Evolutionary conservation across 768 basidiomycete genomes (phyloP).

Genomic region (Mycena rebaudengoi): DNA sequence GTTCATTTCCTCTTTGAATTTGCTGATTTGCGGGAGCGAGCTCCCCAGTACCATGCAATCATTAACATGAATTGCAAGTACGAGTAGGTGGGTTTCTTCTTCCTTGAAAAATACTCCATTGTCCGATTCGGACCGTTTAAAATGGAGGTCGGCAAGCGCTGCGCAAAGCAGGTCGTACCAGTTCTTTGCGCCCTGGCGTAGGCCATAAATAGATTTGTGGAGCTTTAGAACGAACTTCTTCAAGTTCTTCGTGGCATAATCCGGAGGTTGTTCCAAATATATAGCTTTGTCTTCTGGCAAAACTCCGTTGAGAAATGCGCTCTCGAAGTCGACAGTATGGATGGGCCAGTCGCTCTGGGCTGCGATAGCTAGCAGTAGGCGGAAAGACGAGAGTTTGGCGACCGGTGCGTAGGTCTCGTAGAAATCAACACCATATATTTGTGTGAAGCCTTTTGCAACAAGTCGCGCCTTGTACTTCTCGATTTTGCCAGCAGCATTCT

Average conservation of each 20-base stretch:
- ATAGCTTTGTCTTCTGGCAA: neutral
- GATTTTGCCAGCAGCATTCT: conserved; percentile 23
- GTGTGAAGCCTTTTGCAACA: conserved; percentile 50
- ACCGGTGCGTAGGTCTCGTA: conserved; percentile 22
- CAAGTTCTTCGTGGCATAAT: neutral
- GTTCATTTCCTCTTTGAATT: neutral
- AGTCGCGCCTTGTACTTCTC: conserved; percentile 47
- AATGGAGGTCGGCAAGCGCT: neutral
- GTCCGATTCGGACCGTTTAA: neutral
- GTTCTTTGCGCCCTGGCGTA: conserved; percentile 4
- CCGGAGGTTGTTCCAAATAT: neutral
- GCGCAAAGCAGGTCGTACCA: neutral
- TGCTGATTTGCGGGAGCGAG: neutral
- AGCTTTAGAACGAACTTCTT: conserved; percentile 1
- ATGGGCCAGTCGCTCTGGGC: neutral
- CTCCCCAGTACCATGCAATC: neutral
- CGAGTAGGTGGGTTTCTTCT: neutral
- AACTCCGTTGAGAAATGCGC: neutral
- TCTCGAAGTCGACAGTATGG: neutral
- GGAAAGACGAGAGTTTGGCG: neutral
- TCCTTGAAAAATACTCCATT: neutral
- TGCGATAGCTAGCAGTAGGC: neutral
- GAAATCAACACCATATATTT: conserved; percentile 48
- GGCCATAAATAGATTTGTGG: conserved; percentile 7
- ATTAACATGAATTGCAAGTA: neutral